phyloP scores from a whole-genome alignment of 2,329 filamentous ascomycete species.

The Davidsoniella virescens region DNA sequence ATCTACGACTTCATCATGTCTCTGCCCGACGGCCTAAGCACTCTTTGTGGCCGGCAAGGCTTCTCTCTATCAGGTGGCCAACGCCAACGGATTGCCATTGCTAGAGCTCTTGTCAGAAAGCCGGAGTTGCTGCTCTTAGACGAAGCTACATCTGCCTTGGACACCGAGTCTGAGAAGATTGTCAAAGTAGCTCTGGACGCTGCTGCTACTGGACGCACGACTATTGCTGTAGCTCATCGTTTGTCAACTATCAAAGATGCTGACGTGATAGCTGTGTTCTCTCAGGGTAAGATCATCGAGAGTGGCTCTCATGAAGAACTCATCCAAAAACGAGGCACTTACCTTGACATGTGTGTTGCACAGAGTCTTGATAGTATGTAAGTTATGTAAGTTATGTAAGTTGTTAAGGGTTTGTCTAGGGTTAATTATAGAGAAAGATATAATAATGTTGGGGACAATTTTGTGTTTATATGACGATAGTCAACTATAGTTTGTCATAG shows the following conservation, averaged over 20 bases:
- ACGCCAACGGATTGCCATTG: conserved; percentile 56
- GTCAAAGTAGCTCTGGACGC: conserved; percentile 46
- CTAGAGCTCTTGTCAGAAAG: conserved; percentile 50
- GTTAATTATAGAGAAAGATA: no score
- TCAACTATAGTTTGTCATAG: no score
- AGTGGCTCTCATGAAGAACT: conserved; percentile 45
- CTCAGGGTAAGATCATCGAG: conserved; percentile 39
- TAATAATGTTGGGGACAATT: no score
- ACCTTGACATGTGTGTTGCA: conserved; percentile 36
- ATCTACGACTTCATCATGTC: conserved; percentile 38
- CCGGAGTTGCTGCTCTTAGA: conserved; percentile 54
- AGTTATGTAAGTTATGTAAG: no score
- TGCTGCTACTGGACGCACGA: conserved; percentile 27
- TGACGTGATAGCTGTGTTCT: conserved; percentile 47
- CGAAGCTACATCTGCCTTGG: conserved; percentile 50
- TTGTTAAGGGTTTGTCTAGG: no score
- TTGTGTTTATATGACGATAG: no score
- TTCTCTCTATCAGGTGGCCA: conserved; percentile 58
- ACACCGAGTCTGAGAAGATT: conserved; percentile 48
- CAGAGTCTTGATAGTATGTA: conserved; percentile 22
- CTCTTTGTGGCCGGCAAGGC: conserved; percentile 48
- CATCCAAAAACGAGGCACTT: conserved; percentile 30
- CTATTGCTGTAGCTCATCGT: conserved; percentile 50
- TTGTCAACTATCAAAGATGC: conserved; percentile 39
- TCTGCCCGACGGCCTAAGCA: conserved; percentile 43